Conservation (phyloP, 768 basidiomycete species). For the Mycena capillaripes region DNA sequence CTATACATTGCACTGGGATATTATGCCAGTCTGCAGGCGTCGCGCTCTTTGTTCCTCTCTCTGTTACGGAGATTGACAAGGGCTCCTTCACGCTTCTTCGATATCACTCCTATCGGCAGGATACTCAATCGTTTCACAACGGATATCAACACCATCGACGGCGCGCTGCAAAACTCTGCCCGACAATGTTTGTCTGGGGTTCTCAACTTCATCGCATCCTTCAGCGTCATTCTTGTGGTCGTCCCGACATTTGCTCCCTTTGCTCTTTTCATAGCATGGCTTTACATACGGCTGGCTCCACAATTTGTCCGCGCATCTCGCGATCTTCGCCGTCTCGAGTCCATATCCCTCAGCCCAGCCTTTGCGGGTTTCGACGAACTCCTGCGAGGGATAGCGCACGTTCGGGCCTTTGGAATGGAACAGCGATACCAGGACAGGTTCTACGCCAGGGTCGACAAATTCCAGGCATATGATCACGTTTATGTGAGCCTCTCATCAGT, state of each 20-base stretch:
- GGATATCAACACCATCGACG: slow-evolving; percentile 83
- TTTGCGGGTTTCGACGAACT: slow-evolving; percentile 84
- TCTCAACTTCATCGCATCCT: slow-evolving; percentile 74
- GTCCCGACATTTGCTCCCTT: slow-evolving; percentile 77
- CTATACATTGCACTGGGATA: slow-evolving; percentile 74
- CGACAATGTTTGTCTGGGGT: slow-evolving; percentile 68
- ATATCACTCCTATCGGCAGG: slow-evolving; percentile 80
- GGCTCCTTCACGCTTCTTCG: slow-evolving; percentile 80
- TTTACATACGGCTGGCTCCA: slow-evolving; percentile 76
- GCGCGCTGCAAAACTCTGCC: slow-evolving; percentile 69
- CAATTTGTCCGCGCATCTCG: slow-evolving; percentile 73
- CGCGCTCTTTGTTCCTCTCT: slow-evolving; percentile 68
- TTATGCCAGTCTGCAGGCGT: slow-evolving; percentile 78
- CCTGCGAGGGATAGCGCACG: slow-evolving; percentile 73
- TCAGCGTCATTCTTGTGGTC: slow-evolving; percentile 72
- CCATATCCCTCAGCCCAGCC: slow-evolving; percentile 76
- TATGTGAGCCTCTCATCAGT: slow-evolving; percentile 61
- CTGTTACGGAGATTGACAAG: slow-evolving; percentile 69
- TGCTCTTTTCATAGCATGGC: slow-evolving; percentile 76
- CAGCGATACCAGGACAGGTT: slow-evolving; percentile 74
- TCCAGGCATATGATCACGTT: slow-evolving; percentile 79
- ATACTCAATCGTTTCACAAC: slow-evolving; percentile 86
- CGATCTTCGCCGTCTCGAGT: slow-evolving; percentile 77
- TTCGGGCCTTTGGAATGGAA: slow-evolving; percentile 83
- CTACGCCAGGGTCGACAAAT: slow-evolving; percentile 72